Percentiles rank a stretch among this genome's conserved stretches.
Evolutionary conservation across 495 filamentous ascomycete species (phyloP).

Genomic region (Tricharina praecox): DNA sequence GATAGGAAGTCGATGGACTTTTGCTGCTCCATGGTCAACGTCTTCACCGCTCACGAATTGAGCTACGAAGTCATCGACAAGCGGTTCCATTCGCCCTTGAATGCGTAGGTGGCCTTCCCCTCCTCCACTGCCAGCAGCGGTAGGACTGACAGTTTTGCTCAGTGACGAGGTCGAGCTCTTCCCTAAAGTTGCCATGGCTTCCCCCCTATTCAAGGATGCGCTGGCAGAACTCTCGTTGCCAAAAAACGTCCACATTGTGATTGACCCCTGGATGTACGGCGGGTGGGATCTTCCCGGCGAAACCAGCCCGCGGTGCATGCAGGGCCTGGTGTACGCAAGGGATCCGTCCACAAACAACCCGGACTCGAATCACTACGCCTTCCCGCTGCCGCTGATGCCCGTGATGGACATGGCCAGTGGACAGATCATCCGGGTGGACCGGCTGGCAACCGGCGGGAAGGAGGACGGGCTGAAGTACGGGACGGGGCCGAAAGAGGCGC

Average conservation of each 20-base stretch:
- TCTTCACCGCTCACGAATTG: slow-evolving; percentile 34
- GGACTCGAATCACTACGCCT: slow-evolving; percentile 41
- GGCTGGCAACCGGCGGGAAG: slow-evolving; percentile 36
- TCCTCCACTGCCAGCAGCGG: not conserved
- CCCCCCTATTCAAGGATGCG: slow-evolving; percentile 43
- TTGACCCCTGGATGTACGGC: slow-evolving; percentile 58
- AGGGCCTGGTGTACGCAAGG: slow-evolving; percentile 34
- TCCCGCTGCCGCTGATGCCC: slow-evolving; percentile 39
- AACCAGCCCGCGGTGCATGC: slow-evolving; percentile 36
- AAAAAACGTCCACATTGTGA: slow-evolving; percentile 44
- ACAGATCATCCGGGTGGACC: slow-evolving; percentile 38
- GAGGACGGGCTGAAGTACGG: slow-evolving; percentile 30
- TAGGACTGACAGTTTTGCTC: slow-evolving; percentile 9
- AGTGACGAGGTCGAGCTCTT: slow-evolving; percentile 48
- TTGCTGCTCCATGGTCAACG: slow-evolving; percentile 46
- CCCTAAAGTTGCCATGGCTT: slow-evolving; percentile 41
- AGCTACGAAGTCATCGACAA: slow-evolving; percentile 39
- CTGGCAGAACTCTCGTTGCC: slow-evolving; percentile 46
- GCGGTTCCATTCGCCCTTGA: slow-evolving; percentile 44
- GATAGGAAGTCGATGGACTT: slow-evolving; percentile 43
- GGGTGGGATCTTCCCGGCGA: slow-evolving; percentile 40
- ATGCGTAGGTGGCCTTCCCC: slow-evolving; percentile 30
- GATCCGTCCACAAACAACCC: slow-evolving; percentile 33
- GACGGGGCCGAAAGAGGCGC: slow-evolving; percentile 30
- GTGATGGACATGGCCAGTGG: slow-evolving; percentile 37